These are phyloP conservation scores for Ophiosphaerella korrae DNA, from an alignment of 2,329 filamentous ascomycete genomes.

Conservation along the genomic window DNA sequence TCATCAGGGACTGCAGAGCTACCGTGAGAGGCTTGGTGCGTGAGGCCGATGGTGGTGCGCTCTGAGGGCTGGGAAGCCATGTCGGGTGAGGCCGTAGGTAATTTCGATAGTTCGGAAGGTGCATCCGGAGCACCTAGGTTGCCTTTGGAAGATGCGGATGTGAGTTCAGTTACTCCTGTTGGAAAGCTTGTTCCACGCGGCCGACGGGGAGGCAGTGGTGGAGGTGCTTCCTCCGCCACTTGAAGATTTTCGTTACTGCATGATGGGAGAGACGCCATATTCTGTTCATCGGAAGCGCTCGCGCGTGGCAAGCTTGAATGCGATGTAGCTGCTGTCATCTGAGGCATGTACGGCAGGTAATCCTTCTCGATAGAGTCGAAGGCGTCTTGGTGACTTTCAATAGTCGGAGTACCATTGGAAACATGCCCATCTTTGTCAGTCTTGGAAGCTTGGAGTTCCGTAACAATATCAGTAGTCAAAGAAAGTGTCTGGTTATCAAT, in stretches of 20 bases:
- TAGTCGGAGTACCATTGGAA: not conserved
- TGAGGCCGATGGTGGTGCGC: slow-evolving; percentile 18
- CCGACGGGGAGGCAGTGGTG: slow-evolving; percentile 29
- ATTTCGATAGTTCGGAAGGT: slow-evolving; percentile 14
- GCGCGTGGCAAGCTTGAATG: not conserved
- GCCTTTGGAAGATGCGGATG: slow-evolving; percentile 15
- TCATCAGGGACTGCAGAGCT: slow-evolving; percentile 1
- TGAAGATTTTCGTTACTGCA: slow-evolving; percentile 10
- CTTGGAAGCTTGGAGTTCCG: too few relatives aligned
- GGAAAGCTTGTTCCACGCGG: slow-evolving; percentile 12
- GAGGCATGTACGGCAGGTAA: slow-evolving; percentile 23
- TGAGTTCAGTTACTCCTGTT: not conserved
- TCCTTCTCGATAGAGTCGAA: slow-evolving; percentile 21
- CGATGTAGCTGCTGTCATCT: slow-evolving; percentile 10
- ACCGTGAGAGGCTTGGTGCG: slow-evolving; percentile 16
- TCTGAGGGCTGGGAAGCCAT: slow-evolving; percentile 12
- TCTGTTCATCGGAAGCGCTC: not conserved
- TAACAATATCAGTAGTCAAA: too few relatives aligned
- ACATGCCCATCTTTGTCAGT: not conserved
- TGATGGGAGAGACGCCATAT: slow-evolving; percentile 7
- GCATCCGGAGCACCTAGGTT: slow-evolving; percentile 9
- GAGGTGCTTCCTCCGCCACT: not conserved
- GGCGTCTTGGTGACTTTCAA: not conserved
- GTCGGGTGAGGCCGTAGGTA: slow-evolving; percentile 23
- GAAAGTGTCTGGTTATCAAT: too few relatives aligned